These are phyloP conservation scores for Xerocomellus amylosporus DNA, from an alignment of 768 basidiomycete genomes.

Conservation along the genomic window DNA sequence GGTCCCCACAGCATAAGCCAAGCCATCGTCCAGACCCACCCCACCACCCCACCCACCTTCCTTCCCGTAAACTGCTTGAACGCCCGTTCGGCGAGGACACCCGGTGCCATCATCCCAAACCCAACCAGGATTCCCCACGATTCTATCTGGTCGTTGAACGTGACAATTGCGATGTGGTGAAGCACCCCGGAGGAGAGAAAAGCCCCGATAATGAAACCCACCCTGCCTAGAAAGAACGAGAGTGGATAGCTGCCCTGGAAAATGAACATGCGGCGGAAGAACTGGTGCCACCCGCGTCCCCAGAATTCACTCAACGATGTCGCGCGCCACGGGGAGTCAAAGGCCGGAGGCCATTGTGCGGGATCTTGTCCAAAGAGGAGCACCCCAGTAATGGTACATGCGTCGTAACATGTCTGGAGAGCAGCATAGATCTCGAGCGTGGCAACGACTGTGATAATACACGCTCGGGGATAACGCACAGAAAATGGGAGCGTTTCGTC, in stretches of 20 bases:
- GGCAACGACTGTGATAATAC: neutral
- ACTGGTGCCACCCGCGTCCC: neutral
- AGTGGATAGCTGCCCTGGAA: neutral
- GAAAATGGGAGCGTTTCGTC: neutral
- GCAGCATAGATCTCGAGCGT: neutral
- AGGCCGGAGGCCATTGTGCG: neutral
- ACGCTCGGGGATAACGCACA: neutral
- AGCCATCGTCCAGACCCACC: no score
- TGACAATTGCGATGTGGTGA: neutral
- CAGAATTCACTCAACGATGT: neutral
- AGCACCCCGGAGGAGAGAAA: neutral
- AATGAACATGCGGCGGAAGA: neutral
- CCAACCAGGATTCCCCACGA: neutral
- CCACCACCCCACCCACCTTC: neutral
- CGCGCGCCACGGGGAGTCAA: constrained; percentile 1
- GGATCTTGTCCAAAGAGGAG: neutral
- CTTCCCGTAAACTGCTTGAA: neutral
- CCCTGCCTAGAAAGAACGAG: neutral
- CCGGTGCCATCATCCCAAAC: neutral
- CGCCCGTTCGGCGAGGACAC: neutral
- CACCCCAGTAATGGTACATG: neutral
- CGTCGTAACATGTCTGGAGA: neutral
- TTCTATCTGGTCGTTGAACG: neutral
- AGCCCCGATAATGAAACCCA: neutral
- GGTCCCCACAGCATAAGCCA: no score